Conservation (phyloP, 192 early-diverging fungal species). For the Jimgerdemannia flammicorona region DNA sequence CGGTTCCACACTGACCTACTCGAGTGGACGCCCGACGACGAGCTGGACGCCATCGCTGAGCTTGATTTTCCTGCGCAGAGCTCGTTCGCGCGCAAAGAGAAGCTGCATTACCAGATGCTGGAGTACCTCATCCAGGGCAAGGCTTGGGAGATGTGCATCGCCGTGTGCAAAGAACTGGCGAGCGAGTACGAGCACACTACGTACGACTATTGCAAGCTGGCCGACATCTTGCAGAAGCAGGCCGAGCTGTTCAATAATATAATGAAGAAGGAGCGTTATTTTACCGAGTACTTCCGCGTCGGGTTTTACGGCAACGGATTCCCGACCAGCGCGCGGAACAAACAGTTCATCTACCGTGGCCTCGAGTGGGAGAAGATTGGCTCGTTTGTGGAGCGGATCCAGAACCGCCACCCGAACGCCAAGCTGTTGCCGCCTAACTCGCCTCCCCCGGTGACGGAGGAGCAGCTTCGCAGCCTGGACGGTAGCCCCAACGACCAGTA, state of each 20-base stretch:
- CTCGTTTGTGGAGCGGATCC: slow-evolving; percentile 66
- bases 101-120: slow-evolving; percentile 54
- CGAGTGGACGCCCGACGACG: slow-evolving; percentile 51
- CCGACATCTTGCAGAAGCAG: slow-evolving; percentile 51
- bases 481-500: slow-evolving; percentile 40
- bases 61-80: slow-evolving; percentile 47
- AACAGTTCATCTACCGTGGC: slow-evolving; percentile 69
- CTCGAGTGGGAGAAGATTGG: slow-evolving; percentile 72
- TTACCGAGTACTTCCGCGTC: slow-evolving; percentile 67
- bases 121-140: slow-evolving; percentile 57
- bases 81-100: slow-evolving; percentile 61
- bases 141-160: slow-evolving; percentile 72
- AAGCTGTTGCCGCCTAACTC: slow-evolving; percentile 42
- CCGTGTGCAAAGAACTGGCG: slow-evolving; percentile 58
- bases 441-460: slow-evolving; percentile 26
- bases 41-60: slow-evolving; percentile 44
- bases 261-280: slow-evolving; percentile 47
- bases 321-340: slow-evolving; percentile 44
- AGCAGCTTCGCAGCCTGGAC: slow-evolving; percentile 40
- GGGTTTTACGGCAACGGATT: slow-evolving; percentile 67
- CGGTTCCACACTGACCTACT: slow-evolving; percentile 66
- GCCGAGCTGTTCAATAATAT: slow-evolving; percentile 49
- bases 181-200: slow-evolving; percentile 51
- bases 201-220: slow-evolving; percentile 50
- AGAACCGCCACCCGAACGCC: slow-evolving; percentile 60